A percentile compares a stretch with the other conserved stretches of the same genome.
Evolutionary conservation across 2,329 filamentous ascomycete genomes (phyloP).

Genomic region (Aspergillus brunneoviolaceus): DNA sequence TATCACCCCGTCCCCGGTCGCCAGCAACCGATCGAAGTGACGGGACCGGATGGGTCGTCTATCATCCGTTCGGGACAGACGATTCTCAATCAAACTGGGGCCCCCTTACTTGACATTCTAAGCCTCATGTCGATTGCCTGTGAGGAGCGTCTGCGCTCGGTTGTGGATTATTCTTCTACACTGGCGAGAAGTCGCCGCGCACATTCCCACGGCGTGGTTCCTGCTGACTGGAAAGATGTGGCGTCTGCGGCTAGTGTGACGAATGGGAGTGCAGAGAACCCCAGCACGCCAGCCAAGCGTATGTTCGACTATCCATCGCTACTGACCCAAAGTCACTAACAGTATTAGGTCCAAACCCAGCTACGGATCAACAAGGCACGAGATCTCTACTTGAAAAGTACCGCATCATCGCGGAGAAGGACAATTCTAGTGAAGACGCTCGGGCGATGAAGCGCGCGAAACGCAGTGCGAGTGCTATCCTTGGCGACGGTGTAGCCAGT

Average conservation of each 20-base stretch:
- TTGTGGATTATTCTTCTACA: constrained; percentile 74
- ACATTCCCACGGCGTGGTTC: constrained; percentile 76
- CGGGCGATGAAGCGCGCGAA: constrained; percentile 67
- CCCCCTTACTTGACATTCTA: constrained; percentile 76
- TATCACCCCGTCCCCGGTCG: constrained; percentile 46
- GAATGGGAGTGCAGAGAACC: constrained; percentile 40
- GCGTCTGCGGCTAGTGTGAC: constrained; percentile 48
- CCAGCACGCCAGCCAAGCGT: constrained; percentile 42
- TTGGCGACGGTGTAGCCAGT: constrained; percentile 50
- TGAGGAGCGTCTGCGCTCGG: constrained; percentile 71
- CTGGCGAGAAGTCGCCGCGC: constrained; percentile 70
- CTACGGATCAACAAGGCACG: constrained; percentile 42
- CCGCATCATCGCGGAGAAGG: constrained; percentile 62
- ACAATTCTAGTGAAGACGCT: constrained; percentile 71
- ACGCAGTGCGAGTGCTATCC: constrained; percentile 56
- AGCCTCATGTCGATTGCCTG: constrained; percentile 79
- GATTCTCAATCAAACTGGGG: constrained; percentile 66
- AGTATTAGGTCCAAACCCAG: constrained; percentile 36
- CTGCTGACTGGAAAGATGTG: constrained; percentile 71
- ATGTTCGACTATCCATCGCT: constrained; percentile 17
- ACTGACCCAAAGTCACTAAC: constrained; percentile 17
- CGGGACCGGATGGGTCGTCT: constrained; percentile 61
- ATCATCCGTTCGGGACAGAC: constrained; percentile 66
- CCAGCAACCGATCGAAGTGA: constrained; percentile 49
- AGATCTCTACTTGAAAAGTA: constrained; percentile 53